Evolutionary conservation across 2,329 filamentous ascomycete genomes (phyloP).

Genomic region (Curvularia spicifera): DNA sequence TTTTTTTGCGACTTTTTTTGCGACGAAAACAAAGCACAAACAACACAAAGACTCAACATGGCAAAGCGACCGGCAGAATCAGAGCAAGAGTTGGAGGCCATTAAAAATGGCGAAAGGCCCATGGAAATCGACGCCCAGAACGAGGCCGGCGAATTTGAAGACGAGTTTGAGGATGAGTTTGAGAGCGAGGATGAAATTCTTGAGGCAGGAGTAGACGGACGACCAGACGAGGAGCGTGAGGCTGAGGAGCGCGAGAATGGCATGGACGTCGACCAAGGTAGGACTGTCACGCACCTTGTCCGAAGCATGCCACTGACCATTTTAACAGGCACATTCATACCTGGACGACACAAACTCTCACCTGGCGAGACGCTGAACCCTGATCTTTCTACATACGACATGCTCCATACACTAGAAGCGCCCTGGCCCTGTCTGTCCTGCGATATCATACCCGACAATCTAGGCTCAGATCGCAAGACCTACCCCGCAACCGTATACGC

Average conservation of each 20-base stretch:
- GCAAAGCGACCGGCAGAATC: constrained; percentile 66
- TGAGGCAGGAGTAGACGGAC: constrained; percentile 90
- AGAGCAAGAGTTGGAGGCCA: constrained; percentile 57
- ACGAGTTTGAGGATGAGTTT: constrained; percentile 91
- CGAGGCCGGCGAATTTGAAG: constrained; percentile 79
- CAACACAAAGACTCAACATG: constrained; percentile 52
- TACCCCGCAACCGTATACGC: constrained; percentile 96
- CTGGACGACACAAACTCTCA: constrained; percentile 88
- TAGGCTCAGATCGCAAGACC: constrained; percentile 88
- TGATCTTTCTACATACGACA: constrained; percentile 93
- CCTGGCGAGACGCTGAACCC: constrained; percentile 89
- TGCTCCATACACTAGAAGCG: constrained; percentile 92
- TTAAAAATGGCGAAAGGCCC: constrained; percentile 68
- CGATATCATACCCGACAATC: constrained; percentile 83
- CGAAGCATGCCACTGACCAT: neutral
- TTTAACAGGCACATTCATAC: constrained; percentile 83
- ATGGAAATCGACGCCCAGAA: constrained; percentile 51
- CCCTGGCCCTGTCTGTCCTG: constrained; percentile 98
- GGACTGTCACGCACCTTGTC: neutral
- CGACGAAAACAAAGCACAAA: constrained; percentile 5
- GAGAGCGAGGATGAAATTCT: constrained; percentile 92
- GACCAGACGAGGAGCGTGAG: constrained; percentile 90
- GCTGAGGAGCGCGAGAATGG: constrained; percentile 74
- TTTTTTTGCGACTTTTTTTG: constrained; percentile 12
- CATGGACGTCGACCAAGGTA: constrained; percentile 5